phyloP scores from a whole-genome alignment of 1,284 basidiomycete genomes.

The Chiua sp. region DNA sequence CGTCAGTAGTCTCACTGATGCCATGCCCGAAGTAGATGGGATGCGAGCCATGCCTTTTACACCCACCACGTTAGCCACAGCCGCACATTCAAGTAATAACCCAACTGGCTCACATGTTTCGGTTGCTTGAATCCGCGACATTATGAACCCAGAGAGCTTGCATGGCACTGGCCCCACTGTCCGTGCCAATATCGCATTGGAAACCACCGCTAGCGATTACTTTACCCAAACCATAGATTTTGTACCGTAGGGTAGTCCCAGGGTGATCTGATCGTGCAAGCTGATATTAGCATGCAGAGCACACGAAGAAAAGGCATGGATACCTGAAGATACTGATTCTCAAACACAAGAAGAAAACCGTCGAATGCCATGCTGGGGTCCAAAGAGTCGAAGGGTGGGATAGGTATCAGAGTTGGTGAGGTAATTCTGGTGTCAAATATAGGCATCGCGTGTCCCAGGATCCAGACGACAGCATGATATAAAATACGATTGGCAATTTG shows the following conservation, averaged over 20 bases:
- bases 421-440: too few relatives aligned
- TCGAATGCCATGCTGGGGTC: too few relatives aligned
- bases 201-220: constrained; percentile 69
- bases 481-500: too few relatives aligned
- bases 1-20: constrained; percentile 50
- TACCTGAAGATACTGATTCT: too few relatives aligned
- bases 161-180: constrained; percentile 53
- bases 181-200: constrained; percentile 60
- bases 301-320: too few relatives aligned
- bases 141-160: constrained; percentile 67
- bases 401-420: too few relatives aligned
- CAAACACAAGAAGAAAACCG: too few relatives aligned
- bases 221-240: constrained; percentile 83
- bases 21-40: constrained; percentile 70
- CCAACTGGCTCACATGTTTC: constrained; percentile 52
- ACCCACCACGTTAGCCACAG: background rate
- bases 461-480: too few relatives aligned
- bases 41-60: constrained; percentile 63
- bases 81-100: background rate
- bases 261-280: constrained; percentile 52
- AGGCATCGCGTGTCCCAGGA: too few relatives aligned
- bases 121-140: constrained; percentile 57
- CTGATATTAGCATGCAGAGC: too few relatives aligned
- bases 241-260: constrained; percentile 62
- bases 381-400: too few relatives aligned